A percentile compares a stretch with the other conserved stretches of the same genome.
Conservation (phyloP, 257 asterid genomes). For the Lithospermum erythrorhizon region DNA sequence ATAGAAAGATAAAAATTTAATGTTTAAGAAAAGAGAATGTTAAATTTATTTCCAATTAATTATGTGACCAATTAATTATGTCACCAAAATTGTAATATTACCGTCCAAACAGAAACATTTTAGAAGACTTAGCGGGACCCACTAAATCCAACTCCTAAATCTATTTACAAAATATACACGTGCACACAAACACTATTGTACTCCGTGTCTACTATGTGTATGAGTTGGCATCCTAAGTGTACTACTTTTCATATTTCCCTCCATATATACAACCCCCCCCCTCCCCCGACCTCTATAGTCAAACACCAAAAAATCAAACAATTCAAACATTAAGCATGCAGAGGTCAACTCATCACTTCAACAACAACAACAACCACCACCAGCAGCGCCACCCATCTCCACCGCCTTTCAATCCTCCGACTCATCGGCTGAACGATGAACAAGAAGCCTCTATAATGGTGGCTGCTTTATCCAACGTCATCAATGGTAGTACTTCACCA, state of each 20-base stretch:
- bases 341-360: conserved; percentile 32
- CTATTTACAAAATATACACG: no score
- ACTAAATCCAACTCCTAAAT: no score
- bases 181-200: background rate
- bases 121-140: no score
- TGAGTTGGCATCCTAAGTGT: conserved; percentile 28
- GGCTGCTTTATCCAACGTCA: conserved; percentile 45
- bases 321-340: conserved; percentile 26
- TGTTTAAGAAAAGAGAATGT: no score
- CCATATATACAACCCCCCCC: conserved; percentile 12
- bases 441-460: conserved; percentile 63
- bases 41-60: no score
- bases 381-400: background rate
- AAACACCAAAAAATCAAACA: background rate
- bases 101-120: no score
- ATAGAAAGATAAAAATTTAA: no score
- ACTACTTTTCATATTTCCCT: background rate
- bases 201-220: conserved; percentile 43
- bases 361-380: conserved; percentile 9
- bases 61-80: no score
- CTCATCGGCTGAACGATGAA: conserved; percentile 30
- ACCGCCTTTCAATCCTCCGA: background rate
- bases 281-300: conserved; percentile 22
- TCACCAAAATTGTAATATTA: no score
- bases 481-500: conserved; percentile 17